These are phyloP conservation scores for Pythium brassicae DNA, from an alignment of 352 stramenopile species.

Conservation along the genomic window DNA sequence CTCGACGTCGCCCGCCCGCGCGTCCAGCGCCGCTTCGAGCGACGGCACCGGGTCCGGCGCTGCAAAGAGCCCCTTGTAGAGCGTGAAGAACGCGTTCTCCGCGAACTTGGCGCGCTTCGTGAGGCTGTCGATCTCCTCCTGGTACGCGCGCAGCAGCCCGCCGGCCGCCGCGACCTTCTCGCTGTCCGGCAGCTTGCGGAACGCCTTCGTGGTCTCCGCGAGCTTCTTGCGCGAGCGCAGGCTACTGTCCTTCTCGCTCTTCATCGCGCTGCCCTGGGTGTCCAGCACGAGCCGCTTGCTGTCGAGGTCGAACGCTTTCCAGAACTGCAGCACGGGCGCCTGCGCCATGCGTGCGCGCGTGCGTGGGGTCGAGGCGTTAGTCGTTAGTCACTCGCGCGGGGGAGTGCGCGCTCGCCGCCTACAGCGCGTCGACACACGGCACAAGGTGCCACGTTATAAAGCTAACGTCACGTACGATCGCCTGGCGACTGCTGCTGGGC, in stretches of 20 bases:
- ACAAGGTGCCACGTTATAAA: not conserved
- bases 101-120: slow-evolving; percentile 89
- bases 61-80: slow-evolving; percentile 88
- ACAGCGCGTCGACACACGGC: too few relatives aligned
- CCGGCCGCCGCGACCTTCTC: slow-evolving; percentile 65
- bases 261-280: slow-evolving; percentile 74
- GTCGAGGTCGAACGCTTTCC: slow-evolving; percentile 85
- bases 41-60: slow-evolving; percentile 77
- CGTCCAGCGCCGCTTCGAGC: slow-evolving; percentile 52
- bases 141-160: slow-evolving; percentile 82
- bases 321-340: slow-evolving; percentile 74
- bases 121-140: slow-evolving; percentile 91
- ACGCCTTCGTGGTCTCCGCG: slow-evolving; percentile 81
- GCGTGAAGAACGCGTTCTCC: slow-evolving; percentile 85
- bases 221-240: slow-evolving; percentile 80
- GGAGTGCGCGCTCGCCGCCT: not conserved
- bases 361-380: not conserved
- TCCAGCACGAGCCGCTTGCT: slow-evolving; percentile 80
- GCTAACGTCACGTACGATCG: slow-evolving; percentile 21
- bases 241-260: slow-evolving; percentile 79
- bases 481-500: slow-evolving; percentile 17
- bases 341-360: slow-evolving; percentile 7
- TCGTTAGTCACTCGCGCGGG: slow-evolving; percentile 1
- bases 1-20: slow-evolving; percentile 75
- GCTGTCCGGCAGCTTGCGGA: slow-evolving; percentile 62